These are phyloP conservation scores for Penicillium herquei DNA, from an alignment of 495 filamentous ascomycete species.

Conservation along the genomic window DNA sequence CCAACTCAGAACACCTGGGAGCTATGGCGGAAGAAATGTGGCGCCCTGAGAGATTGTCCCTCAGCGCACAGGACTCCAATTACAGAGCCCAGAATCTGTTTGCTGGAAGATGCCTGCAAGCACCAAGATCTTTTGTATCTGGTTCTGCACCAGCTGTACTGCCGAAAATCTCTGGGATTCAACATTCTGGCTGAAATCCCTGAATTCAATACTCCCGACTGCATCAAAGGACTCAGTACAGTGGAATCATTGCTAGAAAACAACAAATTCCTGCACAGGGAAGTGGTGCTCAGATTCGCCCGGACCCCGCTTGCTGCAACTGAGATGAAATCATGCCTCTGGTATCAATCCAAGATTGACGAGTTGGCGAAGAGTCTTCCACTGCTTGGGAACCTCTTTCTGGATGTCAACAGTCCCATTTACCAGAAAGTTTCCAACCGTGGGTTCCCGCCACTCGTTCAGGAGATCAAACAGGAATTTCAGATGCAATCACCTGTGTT, in stretches of 20 bases:
- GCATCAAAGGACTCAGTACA: neutral
- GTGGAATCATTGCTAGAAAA: too few relatives aligned
- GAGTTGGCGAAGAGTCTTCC: neutral
- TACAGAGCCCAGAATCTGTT: conserved; percentile 45
- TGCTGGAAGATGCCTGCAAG: conserved; percentile 57
- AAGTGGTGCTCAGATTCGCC: conserved; percentile 3
- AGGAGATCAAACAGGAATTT: conserved; percentile 54
- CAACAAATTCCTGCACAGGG: too few relatives aligned
- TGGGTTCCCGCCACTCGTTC: conserved; percentile 58
- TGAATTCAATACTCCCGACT: neutral
- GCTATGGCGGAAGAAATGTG: conserved; percentile 3
- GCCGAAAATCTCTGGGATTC: conserved; percentile 39
- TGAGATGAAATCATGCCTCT: neutral
- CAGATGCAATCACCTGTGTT: conserved; percentile 53
- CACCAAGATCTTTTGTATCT: conserved; percentile 61
- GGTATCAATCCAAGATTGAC: conserved; percentile 3
- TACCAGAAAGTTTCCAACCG: conserved; percentile 25
- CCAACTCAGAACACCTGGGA: conserved; percentile 5
- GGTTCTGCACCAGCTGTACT: conserved; percentile 67
- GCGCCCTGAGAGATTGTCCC: too few relatives aligned
- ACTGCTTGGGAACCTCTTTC: conserved; percentile 32
- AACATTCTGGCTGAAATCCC: conserved; percentile 14
- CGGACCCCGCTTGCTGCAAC: neutral
- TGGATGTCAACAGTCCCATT: conserved; percentile 28
- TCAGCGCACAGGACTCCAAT: neutral